Conservation (phyloP, 164 flowering plant species). For the Euptelea pleiosperma region DNA sequence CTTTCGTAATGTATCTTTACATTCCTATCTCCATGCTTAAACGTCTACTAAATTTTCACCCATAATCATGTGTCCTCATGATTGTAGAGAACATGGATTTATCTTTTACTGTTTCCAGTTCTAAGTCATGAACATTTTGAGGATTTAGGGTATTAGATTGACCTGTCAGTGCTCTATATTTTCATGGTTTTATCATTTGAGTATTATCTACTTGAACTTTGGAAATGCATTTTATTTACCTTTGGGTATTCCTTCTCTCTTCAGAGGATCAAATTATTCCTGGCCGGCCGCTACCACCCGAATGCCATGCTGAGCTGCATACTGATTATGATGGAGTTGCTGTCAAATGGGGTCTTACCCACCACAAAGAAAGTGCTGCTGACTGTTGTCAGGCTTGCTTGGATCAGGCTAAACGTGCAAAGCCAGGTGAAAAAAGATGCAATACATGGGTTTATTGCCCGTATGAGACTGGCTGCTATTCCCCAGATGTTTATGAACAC, state of each 20-base stretch:
- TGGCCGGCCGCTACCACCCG: constrained; percentile 76
- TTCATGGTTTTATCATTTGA: neutral
- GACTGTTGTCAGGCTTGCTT: constrained; percentile 98
- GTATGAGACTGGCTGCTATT: constrained; percentile 74
- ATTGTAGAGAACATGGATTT: no score
- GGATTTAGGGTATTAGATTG: neutral
- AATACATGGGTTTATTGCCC: constrained; percentile 99
- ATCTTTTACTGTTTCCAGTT: neutral
- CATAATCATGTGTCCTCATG: neutral
- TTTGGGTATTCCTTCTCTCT: constrained; percentile 11
- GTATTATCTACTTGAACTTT: neutral
- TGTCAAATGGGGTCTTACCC: constrained; percentile 95
- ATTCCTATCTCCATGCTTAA: neutral
- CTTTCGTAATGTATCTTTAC: no score
- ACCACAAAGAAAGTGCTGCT: constrained; percentile 92
- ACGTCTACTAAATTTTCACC: neutral
- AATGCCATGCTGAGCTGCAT: constrained; percentile 81
- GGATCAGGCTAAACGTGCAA: constrained; percentile 83
- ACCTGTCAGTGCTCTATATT: neutral
- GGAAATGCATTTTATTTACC: neutral
- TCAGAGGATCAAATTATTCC: constrained; percentile 67
- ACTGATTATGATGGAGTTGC: constrained; percentile 93
- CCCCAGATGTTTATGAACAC: constrained; percentile 95
- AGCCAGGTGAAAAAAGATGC: constrained; percentile 75
- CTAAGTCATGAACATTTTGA: neutral